Base-by-base conservation (phyloP, 495 filamentous ascomycete genomes). In the Immersiella caudata region DNA sequence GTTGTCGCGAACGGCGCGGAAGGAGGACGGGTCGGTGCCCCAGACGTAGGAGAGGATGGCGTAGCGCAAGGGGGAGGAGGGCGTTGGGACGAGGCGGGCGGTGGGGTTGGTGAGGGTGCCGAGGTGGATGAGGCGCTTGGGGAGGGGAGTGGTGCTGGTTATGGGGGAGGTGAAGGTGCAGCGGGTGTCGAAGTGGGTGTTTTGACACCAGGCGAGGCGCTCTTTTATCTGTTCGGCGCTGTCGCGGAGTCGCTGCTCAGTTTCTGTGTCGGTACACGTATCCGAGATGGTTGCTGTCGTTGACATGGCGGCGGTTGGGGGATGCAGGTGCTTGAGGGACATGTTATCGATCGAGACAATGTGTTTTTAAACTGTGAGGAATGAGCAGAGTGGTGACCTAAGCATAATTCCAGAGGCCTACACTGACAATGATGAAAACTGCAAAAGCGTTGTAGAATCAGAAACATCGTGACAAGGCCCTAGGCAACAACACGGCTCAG, bases 11-110 rank as follows among this genome's bases (percentile, higher is more conserved):
- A 33, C 6, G 22, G 56, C 18, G 56, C 56, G 33, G 56, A 59
- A 59, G 18, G 29, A 33, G 56, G 29, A 24, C 3, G 24, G 24
- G 7, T 59, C 56, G 56, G 56, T 33, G 26, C 56, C 56, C 56
- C 56, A 59, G 56, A 59, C 56, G 26, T 59, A 59, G 24, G 56
- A 59, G 18, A 59, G 56, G 14, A 59, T 59, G 22, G 56, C 56
- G 33, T 59, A 59, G 8, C 25, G 56, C 1, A 24, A 24, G n/a
- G 33, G 56, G 33, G 56, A 24, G n/a, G 56, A 59, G 1, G 56
- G 56, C 6, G 56, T 59, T 24, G 56, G 22, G 7, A 29, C 56
- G 56, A 59, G 56, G 3, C 56, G 56, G 24, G 56, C 24, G 6
- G 3, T 33, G 22, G 14, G 24, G 16, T 20, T 59, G 7, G 56